Evolutionary conservation across 2,329 filamentous ascomycete species (phyloP).

Genomic region (Furcasterigmium sp.): DNA sequence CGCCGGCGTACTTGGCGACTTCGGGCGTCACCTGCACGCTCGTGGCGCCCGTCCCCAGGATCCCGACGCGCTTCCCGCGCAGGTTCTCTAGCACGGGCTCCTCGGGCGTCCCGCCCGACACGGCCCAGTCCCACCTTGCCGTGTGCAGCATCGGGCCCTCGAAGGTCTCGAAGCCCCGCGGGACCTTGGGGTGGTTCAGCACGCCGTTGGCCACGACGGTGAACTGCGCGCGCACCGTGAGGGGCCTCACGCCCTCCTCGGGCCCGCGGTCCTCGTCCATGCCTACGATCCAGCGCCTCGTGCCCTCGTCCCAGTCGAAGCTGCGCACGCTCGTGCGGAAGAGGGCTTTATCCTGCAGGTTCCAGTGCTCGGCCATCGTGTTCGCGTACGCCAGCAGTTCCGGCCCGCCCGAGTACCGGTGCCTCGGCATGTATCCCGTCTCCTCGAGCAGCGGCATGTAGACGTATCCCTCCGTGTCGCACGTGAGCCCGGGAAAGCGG

Average conservation of each 20-base stretch:
- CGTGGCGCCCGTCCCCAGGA: slow-evolving; percentile 46
- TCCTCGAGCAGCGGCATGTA: slow-evolving; percentile 58
- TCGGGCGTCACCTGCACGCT: slow-evolving; percentile 38
- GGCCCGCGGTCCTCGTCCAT: slow-evolving; percentile 19
- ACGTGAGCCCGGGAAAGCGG: slow-evolving; percentile 43
- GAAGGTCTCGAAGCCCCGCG: slow-evolving; percentile 36
- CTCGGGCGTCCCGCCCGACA: slow-evolving; percentile 33
- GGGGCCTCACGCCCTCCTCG: slow-evolving; percentile 12
- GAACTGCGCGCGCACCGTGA: slow-evolving; percentile 32
- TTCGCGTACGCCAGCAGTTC: slow-evolving; percentile 38
- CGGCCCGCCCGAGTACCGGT: slow-evolving; percentile 36
- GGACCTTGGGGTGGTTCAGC: slow-evolving; percentile 33
- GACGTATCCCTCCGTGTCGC: slow-evolving; percentile 55
- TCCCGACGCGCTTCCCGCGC: slow-evolving; percentile 37
- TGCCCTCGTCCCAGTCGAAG: slow-evolving; percentile 40
- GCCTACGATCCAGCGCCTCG: slow-evolving; percentile 14
- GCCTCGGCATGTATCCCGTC: slow-evolving; percentile 50
- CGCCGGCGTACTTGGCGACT: slow-evolving; percentile 39
- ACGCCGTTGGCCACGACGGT: slow-evolving; percentile 32
- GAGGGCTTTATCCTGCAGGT: slow-evolving; percentile 26
- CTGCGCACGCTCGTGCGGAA: slow-evolving; percentile 36
- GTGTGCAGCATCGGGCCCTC: slow-evolving; percentile 38
- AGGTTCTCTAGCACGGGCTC: slow-evolving; percentile 38
- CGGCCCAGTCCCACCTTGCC: slow-evolving; percentile 37
- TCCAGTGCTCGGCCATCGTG: slow-evolving; percentile 34